Conservation (phyloP, 495 filamentous ascomycete species). For the Hypoxylon intermedium region DNA sequence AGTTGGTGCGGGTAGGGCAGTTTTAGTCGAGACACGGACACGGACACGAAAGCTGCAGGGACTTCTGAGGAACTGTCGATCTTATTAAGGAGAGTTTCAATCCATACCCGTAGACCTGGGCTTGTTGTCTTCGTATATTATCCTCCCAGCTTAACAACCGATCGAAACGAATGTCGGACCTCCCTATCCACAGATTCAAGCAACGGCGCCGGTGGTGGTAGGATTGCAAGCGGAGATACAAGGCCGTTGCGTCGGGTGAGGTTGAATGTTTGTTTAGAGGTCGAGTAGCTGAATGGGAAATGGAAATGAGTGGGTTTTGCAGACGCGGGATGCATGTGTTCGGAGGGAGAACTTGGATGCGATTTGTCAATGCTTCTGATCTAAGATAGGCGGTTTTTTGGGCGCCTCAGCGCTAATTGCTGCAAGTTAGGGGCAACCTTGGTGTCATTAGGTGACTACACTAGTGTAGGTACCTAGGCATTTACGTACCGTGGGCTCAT, state of each 20-base stretch:
- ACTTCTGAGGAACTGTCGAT: slow-evolving; percentile 27
- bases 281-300: slow-evolving; percentile 15
- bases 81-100: slow-evolving; percentile 31
- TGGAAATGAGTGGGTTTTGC: slow-evolving; percentile 21
- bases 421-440: slow-evolving; percentile 3
- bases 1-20: slow-evolving; percentile 4
- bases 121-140: slow-evolving; percentile 2
- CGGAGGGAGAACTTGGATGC: slow-evolving; percentile 32
- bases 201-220: slow-evolving; percentile 1
- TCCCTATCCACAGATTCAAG: slow-evolving; percentile 14
- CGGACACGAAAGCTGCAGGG: slow-evolving; percentile 24
- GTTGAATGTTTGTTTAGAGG: slow-evolving; percentile 13
- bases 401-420: slow-evolving; percentile 22
- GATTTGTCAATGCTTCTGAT: slow-evolving; percentile 36
- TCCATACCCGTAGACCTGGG: slow-evolving; percentile 11
- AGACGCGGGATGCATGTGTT: no score
- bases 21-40: slow-evolving; percentile 24
- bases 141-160: slow-evolving; percentile 7
- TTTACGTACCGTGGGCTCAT: no score
- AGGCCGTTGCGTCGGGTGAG: slow-evolving; percentile 11
- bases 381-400: slow-evolving; percentile 9
- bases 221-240: slow-evolving; percentile 26
- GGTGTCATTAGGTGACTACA: no score
- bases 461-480: no score
- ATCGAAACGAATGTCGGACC: slow-evolving; percentile 34